A percentile compares a stretch with the other conserved stretches of the same genome.
Conservation (phyloP, 768 basidiomycete genomes). For the Boletus vermiculosoides region DNA sequence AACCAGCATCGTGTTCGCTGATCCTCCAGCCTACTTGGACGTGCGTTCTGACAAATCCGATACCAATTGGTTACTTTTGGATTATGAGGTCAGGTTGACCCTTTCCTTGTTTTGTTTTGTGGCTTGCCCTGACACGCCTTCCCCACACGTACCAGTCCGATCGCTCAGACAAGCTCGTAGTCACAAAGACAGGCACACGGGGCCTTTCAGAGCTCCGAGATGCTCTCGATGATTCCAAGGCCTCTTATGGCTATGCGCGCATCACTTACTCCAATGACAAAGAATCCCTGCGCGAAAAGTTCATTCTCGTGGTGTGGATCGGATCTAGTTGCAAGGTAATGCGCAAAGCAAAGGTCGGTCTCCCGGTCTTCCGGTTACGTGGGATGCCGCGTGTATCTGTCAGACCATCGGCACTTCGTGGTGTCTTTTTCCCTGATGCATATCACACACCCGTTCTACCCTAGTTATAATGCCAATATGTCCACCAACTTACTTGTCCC, state of each 20-base stretch:
- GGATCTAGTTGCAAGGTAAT: conserved; percentile 82
- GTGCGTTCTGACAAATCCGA: conserved; percentile 83
- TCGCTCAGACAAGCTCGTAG: conserved; percentile 73
- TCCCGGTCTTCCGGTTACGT: conserved; percentile 17
- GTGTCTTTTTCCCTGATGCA: conserved; percentile 3
- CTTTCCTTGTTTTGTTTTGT: not conserved
- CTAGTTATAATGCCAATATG: conserved; percentile 21
- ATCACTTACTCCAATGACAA: conserved; percentile 85
- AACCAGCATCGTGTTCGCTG: conserved; percentile 11
- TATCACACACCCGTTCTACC: conserved; percentile 28
- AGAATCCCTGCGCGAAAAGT: conserved; percentile 86
- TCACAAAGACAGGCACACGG: conserved; percentile 78
- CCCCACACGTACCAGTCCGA: conserved; percentile 47
- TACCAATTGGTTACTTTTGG: conserved; percentile 86
- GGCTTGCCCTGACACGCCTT: conserved; percentile 20
- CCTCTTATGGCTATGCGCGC: conserved; percentile 82
- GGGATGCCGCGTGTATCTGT: conserved; percentile 14
- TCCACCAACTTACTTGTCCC: conserved; percentile 31
- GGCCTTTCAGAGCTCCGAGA: conserved; percentile 77
- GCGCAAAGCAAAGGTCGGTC: conserved; percentile 83
- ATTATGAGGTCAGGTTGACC: conserved; percentile 66
- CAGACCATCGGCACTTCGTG: conserved; percentile 9
- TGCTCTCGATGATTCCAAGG: conserved; percentile 66
- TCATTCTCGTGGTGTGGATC: conserved; percentile 83
- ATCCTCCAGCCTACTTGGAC: conserved; percentile 72